phyloP scores from a whole-genome alignment of 2,329 filamentous ascomycete species.

The Xylariaceae sp. region DNA sequence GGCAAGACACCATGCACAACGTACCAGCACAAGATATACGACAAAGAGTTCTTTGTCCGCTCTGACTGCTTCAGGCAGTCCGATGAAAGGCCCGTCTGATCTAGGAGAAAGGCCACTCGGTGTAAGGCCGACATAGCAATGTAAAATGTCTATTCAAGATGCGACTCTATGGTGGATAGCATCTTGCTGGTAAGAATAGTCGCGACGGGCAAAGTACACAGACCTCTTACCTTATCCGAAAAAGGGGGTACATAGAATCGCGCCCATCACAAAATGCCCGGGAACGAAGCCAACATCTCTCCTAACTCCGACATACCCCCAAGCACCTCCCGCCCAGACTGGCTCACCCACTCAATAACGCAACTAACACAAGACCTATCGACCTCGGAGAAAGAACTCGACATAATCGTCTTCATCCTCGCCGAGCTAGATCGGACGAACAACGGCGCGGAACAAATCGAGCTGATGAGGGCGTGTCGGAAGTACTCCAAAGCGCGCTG shows the following conservation, averaged over 20 bases:
- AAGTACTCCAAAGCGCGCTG: conserved; percentile 25
- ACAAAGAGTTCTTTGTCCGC: neutral
- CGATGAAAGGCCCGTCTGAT: neutral
- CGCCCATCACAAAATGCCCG: neutral
- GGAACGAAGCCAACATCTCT: no score
- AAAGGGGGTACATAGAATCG: neutral
- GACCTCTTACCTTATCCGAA: neutral
- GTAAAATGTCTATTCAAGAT: no score
- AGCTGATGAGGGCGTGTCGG: conserved; percentile 25
- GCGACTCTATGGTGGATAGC: no score
- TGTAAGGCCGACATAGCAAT: neutral
- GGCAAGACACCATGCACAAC: neutral
- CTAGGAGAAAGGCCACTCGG: neutral
- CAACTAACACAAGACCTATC: conserved; percentile 23
- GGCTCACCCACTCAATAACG: conserved; percentile 20
- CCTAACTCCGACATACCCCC: no score
- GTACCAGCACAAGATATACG: neutral
- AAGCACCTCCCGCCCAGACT: conserved; percentile 6
- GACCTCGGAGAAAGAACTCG: conserved; percentile 26
- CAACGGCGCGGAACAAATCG: conserved; percentile 13
- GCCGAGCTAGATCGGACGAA: conserved; percentile 16
- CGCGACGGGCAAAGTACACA: no score
- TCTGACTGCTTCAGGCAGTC: neutral
- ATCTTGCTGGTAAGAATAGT: no score
- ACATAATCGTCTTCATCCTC: conserved; percentile 23